Conservation (phyloP, 2,329 filamentous ascomycete genomes). For the Zasmidium cellare region DNA sequence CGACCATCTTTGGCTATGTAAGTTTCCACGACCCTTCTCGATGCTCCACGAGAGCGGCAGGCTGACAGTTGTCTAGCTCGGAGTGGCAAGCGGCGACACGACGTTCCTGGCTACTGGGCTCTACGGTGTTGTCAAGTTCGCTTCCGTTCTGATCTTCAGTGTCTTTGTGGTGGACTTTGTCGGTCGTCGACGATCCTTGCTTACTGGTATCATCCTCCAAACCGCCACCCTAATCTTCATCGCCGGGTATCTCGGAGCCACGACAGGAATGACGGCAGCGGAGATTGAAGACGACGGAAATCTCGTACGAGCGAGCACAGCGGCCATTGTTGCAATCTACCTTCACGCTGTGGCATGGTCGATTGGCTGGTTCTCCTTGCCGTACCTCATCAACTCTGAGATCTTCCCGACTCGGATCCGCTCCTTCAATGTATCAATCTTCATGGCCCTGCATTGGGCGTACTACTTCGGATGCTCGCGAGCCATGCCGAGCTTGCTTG, state of each 20-base stretch:
- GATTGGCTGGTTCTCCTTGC: not conserved
- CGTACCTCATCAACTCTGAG: no score
- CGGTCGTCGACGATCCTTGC: constrained; percentile 34
- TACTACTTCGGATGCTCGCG: no score
- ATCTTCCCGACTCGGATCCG: no score
- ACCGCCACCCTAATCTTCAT: not conserved
- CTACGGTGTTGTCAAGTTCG: constrained; percentile 21
- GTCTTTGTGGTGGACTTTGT: constrained; percentile 31
- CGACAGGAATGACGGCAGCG: not conserved
- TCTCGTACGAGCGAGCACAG: not conserved
- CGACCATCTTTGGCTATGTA: constrained; percentile 18
- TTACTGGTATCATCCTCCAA: constrained; percentile 37
- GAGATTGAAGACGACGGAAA: not conserved
- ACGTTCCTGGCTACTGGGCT: constrained; percentile 19
- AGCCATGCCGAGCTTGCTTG: no score
- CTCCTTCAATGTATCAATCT: no score
- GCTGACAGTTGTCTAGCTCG: constrained; percentile 2
- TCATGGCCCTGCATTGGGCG: no score
- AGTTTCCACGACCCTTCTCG: not conserved
- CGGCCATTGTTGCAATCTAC: not conserved
- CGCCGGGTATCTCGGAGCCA: not conserved
- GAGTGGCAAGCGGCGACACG: constrained; percentile 14
- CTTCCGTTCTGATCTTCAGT: constrained; percentile 29
- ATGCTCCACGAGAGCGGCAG: no score
- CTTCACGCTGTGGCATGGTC: not conserved